These are phyloP conservation scores for Kodamaea fukazawae DNA, from an alignment of 805 yeast genomes.

Conservation along the genomic window DNA sequence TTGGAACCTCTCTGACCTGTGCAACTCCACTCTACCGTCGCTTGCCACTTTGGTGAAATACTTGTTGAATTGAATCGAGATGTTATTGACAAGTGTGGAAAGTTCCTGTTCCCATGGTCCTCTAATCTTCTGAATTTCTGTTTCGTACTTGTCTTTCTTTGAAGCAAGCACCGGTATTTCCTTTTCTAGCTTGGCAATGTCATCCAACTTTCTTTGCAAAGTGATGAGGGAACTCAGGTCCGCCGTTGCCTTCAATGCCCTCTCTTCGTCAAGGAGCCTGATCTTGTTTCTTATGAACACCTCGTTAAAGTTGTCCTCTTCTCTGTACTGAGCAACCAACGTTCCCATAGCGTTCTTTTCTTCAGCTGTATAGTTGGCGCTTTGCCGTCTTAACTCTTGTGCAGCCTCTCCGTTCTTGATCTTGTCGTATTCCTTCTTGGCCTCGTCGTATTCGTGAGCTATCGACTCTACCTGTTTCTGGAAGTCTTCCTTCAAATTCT, in stretches of 20 bases:
- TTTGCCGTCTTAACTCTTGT: conserved; percentile 33
- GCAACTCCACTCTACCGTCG: conserved; percentile 76
- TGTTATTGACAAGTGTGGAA: conserved; percentile 46
- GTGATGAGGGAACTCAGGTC: conserved; percentile 37
- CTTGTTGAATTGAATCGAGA: conserved; percentile 62
- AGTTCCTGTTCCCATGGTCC: conserved; percentile 63
- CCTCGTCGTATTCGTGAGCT: conserved; percentile 29
- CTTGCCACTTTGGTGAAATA: conserved; percentile 76
- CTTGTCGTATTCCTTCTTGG: conserved; percentile 34
- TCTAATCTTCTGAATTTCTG: conserved; percentile 38
- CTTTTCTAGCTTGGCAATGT: conserved; percentile 30
- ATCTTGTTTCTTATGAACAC: conserved; percentile 37
- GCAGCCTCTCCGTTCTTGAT: conserved; percentile 42
- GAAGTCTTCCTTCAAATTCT: conserved; percentile 25
- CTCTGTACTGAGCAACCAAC: conserved; percentile 38
- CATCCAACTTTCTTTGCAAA: conserved; percentile 38
- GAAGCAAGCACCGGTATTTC: conserved; percentile 36
- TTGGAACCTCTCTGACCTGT: conserved; percentile 49
- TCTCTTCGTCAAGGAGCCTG: conserved; percentile 46
- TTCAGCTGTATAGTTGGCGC: conserved; percentile 36
- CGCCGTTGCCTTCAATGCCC: conserved; percentile 34
- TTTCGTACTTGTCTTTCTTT: conserved; percentile 26
- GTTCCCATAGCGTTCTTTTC: conserved; percentile 37
- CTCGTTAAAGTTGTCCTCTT: conserved; percentile 36
- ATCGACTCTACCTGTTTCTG: conserved; percentile 25